Evolutionary conservation across 352 stramenopile genomes (phyloP).

Genomic region (Aphanomyces euteiches): DNA sequence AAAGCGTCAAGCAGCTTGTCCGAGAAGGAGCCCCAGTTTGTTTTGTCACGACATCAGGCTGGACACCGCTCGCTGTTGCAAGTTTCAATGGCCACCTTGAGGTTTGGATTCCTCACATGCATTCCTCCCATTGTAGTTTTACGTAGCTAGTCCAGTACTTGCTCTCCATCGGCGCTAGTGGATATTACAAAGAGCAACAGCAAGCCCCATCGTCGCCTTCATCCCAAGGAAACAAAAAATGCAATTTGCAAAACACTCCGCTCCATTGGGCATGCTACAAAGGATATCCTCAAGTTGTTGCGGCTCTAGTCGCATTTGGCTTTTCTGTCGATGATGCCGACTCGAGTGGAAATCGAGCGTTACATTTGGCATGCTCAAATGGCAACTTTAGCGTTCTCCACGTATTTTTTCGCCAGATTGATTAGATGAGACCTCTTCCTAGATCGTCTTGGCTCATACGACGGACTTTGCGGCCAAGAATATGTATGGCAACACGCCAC

Average conservation of each 20-base stretch:
- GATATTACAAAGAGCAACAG: slow-evolving; percentile 55
- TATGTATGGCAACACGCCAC: slow-evolving; percentile 64
- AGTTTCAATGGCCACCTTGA: slow-evolving; percentile 62
- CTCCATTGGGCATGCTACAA: slow-evolving; percentile 87
- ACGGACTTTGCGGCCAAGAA: slow-evolving; percentile 57
- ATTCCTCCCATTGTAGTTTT: background rate
- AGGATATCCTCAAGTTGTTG: slow-evolving; percentile 61
- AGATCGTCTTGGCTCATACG: slow-evolving; percentile 63
- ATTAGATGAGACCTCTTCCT: background rate
- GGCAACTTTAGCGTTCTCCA: slow-evolving; percentile 62
- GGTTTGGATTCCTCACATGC: slow-evolving; percentile 33
- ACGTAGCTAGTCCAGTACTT: slow-evolving; percentile 56
- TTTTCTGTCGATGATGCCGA: slow-evolving; percentile 67
- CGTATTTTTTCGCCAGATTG: background rate
- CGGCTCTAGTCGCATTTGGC: slow-evolving; percentile 58
- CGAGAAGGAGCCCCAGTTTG: slow-evolving; percentile 48
- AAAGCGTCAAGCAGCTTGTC: slow-evolving; percentile 42
- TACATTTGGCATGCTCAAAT: slow-evolving; percentile 72
- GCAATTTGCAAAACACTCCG: slow-evolving; percentile 50
- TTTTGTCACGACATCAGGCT: slow-evolving; percentile 73
- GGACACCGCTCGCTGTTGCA: slow-evolving; percentile 63
- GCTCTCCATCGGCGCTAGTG: slow-evolving; percentile 61
- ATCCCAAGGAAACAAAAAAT: slow-evolving; percentile 2
- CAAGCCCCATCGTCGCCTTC: background rate
- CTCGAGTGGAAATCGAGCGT: slow-evolving; percentile 60